These are phyloP conservation scores for Pseudocercospora fuligena DNA, from an alignment of 2,329 filamentous ascomycete genomes.

Conservation along the genomic window DNA sequence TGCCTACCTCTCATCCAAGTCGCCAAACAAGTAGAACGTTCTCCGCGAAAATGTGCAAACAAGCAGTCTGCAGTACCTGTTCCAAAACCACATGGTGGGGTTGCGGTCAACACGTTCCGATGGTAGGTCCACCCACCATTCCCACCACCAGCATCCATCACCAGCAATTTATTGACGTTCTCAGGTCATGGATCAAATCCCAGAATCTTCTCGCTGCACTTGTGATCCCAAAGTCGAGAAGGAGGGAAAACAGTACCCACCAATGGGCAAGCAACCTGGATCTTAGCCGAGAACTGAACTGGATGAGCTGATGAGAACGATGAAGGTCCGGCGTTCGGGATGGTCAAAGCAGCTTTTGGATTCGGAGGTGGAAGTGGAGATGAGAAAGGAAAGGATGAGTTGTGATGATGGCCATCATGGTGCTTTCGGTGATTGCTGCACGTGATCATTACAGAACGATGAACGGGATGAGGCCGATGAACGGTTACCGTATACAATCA, in stretches of 20 bases:
- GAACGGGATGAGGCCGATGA: no score
- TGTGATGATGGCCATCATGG: slow-evolving; percentile 27
- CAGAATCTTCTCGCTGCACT: slow-evolving; percentile 64
- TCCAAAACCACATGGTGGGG: slow-evolving; percentile 41
- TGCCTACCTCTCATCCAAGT: background rate
- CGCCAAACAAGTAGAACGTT: no score
- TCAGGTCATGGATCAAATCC: slow-evolving; percentile 65
- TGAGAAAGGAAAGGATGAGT: slow-evolving; percentile 30
- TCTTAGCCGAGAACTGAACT: background rate
- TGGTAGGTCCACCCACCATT: slow-evolving; percentile 41
- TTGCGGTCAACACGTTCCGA: slow-evolving; percentile 37
- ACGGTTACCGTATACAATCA: background rate
- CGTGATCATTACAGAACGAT: slow-evolving; percentile 12
- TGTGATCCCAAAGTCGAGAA: slow-evolving; percentile 68
- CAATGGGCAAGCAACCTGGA: slow-evolving; percentile 54
- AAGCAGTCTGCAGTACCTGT: slow-evolving; percentile 65
- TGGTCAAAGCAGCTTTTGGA: slow-evolving; percentile 39
- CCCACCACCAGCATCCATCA: no score
- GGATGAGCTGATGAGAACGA: slow-evolving; percentile 16
- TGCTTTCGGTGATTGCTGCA: slow-evolving; percentile 8
- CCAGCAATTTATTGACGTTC: no score
- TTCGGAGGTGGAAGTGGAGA: slow-evolving; percentile 27
- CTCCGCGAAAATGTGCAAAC: slow-evolving; percentile 63
- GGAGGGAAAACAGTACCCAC: slow-evolving; percentile 67
- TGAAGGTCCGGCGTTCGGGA: slow-evolving; percentile 37